Conservation (phyloP, 352 stramenopile genomes). For the Pythium rishiriense region DNA sequence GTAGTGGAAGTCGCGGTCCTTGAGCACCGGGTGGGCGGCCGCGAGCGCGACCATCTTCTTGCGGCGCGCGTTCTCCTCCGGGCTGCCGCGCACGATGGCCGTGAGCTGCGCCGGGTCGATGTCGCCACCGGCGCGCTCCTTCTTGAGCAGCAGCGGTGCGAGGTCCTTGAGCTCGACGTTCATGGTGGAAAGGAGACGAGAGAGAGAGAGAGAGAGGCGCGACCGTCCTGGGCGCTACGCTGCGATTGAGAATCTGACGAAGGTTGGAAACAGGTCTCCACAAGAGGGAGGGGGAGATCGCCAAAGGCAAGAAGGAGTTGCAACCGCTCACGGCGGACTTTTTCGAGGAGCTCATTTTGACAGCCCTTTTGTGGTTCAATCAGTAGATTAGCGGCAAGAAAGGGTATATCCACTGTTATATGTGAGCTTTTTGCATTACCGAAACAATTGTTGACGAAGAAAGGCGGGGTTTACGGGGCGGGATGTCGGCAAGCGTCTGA, state of each 20-base stretch:
- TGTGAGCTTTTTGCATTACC: slow-evolving; percentile 3
- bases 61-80: slow-evolving; percentile 38
- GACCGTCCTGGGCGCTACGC: neutral
- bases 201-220: neutral
- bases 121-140: slow-evolving; percentile 51
- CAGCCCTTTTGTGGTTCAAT: neutral
- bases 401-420: neutral
- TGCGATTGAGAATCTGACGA: neutral
- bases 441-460: slow-evolving; percentile 7
- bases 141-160: slow-evolving; percentile 56
- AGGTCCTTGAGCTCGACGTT: slow-evolving; percentile 62
- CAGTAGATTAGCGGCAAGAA: neutral
- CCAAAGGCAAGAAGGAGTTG: neutral
- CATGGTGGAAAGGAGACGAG: neutral
- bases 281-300: neutral
- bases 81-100: slow-evolving; percentile 32
- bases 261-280: neutral
- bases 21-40: slow-evolving; percentile 35
- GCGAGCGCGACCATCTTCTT: slow-evolving; percentile 46
- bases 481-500: neutral
- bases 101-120: slow-evolving; percentile 40
- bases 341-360: neutral
- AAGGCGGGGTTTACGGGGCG: neutral
- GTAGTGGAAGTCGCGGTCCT: slow-evolving; percentile 34
- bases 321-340: neutral